A percentile compares a stretch with the other conserved stretches of the same genome.
Evolutionary conservation across 495 filamentous ascomycete genomes (phyloP).

Genomic region (Aspergillus hancockii): DNA sequence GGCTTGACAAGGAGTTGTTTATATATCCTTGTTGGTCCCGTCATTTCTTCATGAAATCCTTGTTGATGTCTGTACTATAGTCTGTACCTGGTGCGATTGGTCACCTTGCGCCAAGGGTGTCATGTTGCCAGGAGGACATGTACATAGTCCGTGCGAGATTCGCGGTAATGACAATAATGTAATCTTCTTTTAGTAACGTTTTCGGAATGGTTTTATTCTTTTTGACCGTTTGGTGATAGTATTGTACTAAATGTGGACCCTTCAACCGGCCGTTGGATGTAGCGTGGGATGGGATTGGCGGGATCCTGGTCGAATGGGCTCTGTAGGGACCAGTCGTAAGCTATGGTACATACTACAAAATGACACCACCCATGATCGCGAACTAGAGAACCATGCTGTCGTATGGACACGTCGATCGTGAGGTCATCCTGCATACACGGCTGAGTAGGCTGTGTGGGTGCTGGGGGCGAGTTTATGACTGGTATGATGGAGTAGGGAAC

Average conservation of each 20-base stretch:
- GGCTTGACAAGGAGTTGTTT: slow-evolving; percentile 2
- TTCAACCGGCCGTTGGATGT: neutral
- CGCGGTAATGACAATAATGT: slow-evolving; percentile 30
- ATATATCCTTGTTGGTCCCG: slow-evolving; percentile 7
- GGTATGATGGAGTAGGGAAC: neutral
- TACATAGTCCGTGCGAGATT: slow-evolving; percentile 35
- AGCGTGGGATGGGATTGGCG: slow-evolving; percentile 3
- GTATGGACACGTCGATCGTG: slow-evolving; percentile 9
- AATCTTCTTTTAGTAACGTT: neutral
- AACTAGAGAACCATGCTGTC: neutral
- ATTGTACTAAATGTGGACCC: neutral
- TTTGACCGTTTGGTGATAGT: neutral
- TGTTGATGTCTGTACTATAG: slow-evolving; percentile 27
- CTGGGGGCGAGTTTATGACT: neutral
- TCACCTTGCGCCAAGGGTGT: slow-evolving; percentile 11
- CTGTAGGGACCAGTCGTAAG: too few species aligned
- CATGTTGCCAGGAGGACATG: slow-evolving; percentile 25
- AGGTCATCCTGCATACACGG: slow-evolving; percentile 6
- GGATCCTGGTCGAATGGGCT: neutral
- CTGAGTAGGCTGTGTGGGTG: neutral
- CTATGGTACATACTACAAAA: too few species aligned
- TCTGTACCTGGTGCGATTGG: slow-evolving; percentile 10
- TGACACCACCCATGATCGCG: neutral
- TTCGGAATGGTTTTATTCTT: neutral
- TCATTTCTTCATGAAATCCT: slow-evolving; percentile 12